Percentiles rank a stretch among this genome's conserved stretches.
phyloP scores from a whole-genome alignment of 2,329 filamentous ascomycete genomes.

The Arthrobotrys musiformis region DNA sequence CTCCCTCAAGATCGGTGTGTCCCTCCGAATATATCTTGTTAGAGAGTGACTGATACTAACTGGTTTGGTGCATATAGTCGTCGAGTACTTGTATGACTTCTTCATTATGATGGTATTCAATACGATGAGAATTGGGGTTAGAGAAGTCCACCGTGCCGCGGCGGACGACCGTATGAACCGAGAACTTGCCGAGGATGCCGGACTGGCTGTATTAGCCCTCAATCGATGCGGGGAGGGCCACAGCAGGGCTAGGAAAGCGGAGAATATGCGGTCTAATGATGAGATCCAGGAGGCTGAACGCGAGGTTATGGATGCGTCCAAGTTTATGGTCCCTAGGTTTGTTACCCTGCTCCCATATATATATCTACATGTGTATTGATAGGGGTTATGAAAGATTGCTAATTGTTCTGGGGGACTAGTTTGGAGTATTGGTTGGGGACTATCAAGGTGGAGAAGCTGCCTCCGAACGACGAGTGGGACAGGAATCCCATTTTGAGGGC shows the following conservation, averaged over 20 bases:
- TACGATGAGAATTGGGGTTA: neutral
- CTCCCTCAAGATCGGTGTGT: neutral
- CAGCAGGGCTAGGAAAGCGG: neutral
- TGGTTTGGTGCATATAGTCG: neutral
- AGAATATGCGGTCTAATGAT: neutral
- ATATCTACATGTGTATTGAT: too few species aligned
- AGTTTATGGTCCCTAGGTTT: neutral
- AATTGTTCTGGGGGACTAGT: too few species aligned
- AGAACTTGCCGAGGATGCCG: neutral
- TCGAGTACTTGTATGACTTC: slow-evolving; percentile 1
- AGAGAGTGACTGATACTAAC: neutral
- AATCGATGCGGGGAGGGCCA: neutral
- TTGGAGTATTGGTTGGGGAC: neutral
- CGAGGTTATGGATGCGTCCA: neutral
- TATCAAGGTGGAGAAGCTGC: neutral
- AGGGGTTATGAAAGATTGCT: too few species aligned
- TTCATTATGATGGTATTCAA: neutral
- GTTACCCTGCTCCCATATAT: too few species aligned
- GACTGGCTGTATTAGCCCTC: neutral
- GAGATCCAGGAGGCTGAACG: neutral
- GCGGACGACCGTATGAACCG: neutral
- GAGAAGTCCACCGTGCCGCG: neutral
- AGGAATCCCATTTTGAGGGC: neutral
- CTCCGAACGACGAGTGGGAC: neutral
- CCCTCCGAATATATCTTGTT: neutral